Base-by-base conservation (phyloP, 2,329 filamentous ascomycete species). In the Fusarium napiforme region DNA sequence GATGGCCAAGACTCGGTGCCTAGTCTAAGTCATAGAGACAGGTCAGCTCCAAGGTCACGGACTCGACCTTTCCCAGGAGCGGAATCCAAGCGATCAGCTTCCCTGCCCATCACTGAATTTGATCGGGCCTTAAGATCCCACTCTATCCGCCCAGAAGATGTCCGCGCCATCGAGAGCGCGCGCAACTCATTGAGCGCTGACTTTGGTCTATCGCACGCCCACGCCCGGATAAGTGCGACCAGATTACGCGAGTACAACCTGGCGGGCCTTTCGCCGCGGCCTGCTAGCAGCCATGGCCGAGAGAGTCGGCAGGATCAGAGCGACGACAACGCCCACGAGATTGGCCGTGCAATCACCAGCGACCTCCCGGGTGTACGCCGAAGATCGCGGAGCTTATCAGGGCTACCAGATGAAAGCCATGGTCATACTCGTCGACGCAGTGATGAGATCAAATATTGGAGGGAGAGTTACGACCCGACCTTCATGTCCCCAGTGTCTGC, bases 381-480 rank as follows among this genome's bases (percentile, higher is more conserved):
- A 47, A 86, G 89, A 50, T 92, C 89, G 4, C 84, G 89, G 55
- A 91, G 89, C 71, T 78, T 92, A 16, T 89, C 89, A 1, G 87
- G 88, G 15, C 81, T 91, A 26, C 82, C 85, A 9, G 82, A 81
- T 7, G 79, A 80, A 8, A 75, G 75, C 23, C 79, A 81, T 28
- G 74, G 71, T 5, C 80, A 81, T 45, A 65, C 79, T 8, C 85
- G 89, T 47, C 85, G 89, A 40, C 86, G 89, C 36, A 91, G 89
- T 76, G 89, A 90, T 62, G 90, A 92, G 78, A 90, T 91, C 43
- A 86, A 88, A 18, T 90, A 89, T 75, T 91, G 90, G 89, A 85
- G 90, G 67, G 87, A 89, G 75, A 91, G 89, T 69, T 89, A 90
- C 71, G 87, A 86, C 50, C 84, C 84, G 2, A 84, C 84, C 2